A percentile compares a stretch with the other conserved stretches of the same genome.
Evolutionary conservation across 148 eudicot genomes (phyloP).

Genomic region (Vaccinium darrowii): DNA sequence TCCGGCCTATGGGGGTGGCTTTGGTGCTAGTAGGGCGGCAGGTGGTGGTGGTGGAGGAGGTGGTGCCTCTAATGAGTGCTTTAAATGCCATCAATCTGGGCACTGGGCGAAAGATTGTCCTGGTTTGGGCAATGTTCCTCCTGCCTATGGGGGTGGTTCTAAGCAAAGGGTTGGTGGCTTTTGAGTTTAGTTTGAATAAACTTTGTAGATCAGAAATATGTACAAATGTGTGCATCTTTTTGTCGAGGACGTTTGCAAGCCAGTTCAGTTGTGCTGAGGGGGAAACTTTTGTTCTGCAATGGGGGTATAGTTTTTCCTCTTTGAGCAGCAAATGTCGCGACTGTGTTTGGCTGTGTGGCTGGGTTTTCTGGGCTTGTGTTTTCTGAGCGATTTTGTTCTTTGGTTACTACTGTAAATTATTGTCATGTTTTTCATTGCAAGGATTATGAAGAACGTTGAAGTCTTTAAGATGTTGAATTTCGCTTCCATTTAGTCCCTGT

Average conservation of each 20-base stretch:
- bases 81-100: slow-evolving; percentile 69
- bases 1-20: slow-evolving; percentile 53
- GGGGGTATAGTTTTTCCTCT: not conserved
- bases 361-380: not conserved
- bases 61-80: slow-evolving; percentile 48
- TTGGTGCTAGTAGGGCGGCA: not conserved
- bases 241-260: not conserved
- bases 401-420: slow-evolving; percentile 11
- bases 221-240: not conserved
- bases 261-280: not conserved
- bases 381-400: not conserved
- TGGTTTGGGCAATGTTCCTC: slow-evolving; percentile 41
- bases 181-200: slow-evolving; percentile 13
- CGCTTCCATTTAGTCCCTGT: not conserved
- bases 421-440: not conserved
- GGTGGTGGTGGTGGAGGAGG: slow-evolving; percentile 28
- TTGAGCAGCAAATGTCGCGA: not conserved
- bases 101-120: slow-evolving; percentile 88
- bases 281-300: not conserved
- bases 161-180: slow-evolving; percentile 58
- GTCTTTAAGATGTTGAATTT: not conserved
- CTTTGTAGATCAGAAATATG: not conserved
- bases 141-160: slow-evolving; percentile 55
- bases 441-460: not conserved
- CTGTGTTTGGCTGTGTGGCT: slow-evolving; percentile 1